Conservation (phyloP, 352 stramenopile species). For the Globisporangium nodosum region DNA sequence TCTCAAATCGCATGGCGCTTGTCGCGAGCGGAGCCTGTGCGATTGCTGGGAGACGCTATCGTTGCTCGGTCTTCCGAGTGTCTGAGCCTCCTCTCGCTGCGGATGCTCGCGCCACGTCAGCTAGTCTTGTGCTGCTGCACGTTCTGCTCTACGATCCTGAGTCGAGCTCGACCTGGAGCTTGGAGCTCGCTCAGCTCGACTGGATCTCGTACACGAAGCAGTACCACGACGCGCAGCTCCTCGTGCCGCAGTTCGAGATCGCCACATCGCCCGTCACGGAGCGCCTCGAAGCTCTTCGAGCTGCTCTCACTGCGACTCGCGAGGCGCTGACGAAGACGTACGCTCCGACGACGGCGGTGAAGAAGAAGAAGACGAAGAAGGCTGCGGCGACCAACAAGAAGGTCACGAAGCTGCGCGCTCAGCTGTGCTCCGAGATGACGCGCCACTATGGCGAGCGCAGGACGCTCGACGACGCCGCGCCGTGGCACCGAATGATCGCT, state of each 20-base stretch:
- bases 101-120: no score
- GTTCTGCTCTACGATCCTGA: conserved; percentile 37
- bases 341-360: background rate
- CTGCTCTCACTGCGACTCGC: conserved; percentile 2
- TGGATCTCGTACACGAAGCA: conserved; percentile 40
- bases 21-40: conserved; percentile 21
- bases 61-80: conserved; percentile 27
- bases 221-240: conserved; percentile 30
- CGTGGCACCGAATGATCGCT: conserved; percentile 30
- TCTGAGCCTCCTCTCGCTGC: background rate
- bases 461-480: conserved; percentile 15
- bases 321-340: conserved; percentile 1
- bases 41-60: conserved; percentile 17
- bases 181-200: conserved; percentile 31
- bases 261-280: conserved; percentile 9
- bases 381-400: conserved; percentile 13
- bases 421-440: conserved; percentile 14
- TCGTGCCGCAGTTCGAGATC: conserved; percentile 28
- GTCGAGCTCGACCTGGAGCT: conserved; percentile 3
- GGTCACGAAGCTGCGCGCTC: conserved; percentile 25
- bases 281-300: conserved; percentile 11
- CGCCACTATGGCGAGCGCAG: conserved; percentile 18
- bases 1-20: conserved; percentile 10
- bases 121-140: conserved; percentile 12
- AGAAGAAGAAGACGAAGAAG: conserved; percentile 9